Conservation (phyloP, 495 filamentous ascomycete species). For the Cercophora sp. region DNA sequence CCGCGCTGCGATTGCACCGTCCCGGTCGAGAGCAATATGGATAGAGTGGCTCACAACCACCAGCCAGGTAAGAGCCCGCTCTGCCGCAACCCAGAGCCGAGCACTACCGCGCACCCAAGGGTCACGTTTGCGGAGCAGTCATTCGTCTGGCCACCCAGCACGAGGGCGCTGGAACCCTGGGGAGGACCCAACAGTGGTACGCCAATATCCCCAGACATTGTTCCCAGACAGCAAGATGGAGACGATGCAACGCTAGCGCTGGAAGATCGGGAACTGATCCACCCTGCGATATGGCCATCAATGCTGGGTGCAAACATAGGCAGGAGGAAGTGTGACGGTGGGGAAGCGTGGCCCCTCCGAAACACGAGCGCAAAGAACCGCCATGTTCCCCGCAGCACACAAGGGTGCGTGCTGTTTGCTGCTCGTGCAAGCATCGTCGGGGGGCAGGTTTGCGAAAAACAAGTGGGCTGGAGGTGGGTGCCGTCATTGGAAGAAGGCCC, state of each 20-base stretch:
- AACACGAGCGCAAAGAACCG: no score
- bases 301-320: background rate
- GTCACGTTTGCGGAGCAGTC: no score
- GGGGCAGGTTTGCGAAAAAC: background rate
- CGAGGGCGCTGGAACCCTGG: no score
- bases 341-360: no score
- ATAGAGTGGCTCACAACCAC: conserved; percentile 8
- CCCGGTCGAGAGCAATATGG: conserved; percentile 1
- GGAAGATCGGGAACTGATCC: conserved; percentile 1
- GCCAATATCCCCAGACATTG: background rate
- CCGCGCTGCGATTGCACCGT: no score
- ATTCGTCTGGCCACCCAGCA: background rate
- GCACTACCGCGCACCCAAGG: background rate
- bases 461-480: background rate
- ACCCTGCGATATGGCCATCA: background rate
- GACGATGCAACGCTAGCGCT: no score
- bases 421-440: background rate
- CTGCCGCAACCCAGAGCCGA: background rate
- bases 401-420: background rate
- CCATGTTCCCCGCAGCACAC: background rate
- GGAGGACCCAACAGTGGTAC: no score
- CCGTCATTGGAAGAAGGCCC: conserved; percentile 1
- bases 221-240: background rate
- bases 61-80: background rate
- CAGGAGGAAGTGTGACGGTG: background rate